Evolutionary conservation across 768 basidiomycete genomes (phyloP), one percentile per base, ranked within the genome.

Genomic region (Daedaleopsis sinensis): DNA sequence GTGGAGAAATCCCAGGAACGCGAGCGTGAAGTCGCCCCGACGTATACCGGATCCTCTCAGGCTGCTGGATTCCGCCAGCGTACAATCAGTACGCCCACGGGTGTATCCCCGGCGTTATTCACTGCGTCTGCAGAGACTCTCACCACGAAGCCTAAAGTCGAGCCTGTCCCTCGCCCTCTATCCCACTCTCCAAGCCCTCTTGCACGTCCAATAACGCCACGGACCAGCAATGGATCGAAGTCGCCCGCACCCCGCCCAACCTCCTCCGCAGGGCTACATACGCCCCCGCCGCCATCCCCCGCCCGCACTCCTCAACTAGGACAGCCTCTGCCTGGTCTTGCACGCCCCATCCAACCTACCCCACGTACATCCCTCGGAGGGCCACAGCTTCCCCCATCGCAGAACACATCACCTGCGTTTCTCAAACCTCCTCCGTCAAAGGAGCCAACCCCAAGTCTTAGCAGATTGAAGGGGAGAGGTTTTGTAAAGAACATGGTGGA

Each of bases 401-500:
- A 72, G 16, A 76, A 77, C 21, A 72, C 81, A 32, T 84, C 89
- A 5, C 82, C 85, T 18, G 84, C 82, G 5, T 88, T 91, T 70
- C 75, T 87, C 27, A 86, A 83, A 48, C 76, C 79, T 2, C 75
- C 83, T 10, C 70, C 80, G 4, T 72, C 79, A 54, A 93, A 93
- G 70, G 91, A 91, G 48, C 84, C 84, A 4, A 91, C 91, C 1
- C 93, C 93, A 0, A 93, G 90, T 71, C 84, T 94, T 36, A 93
- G 90, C 62, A 78, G 91, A 61, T 74, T 94, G 18, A 87, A 93
- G 68, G 93, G 93, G 19, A 86, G 93, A 43, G 93, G 93, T 5
- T 93, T 94, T 69, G 93, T 94, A 2, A 88, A 91, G 72, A 91
- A 82, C 63, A 86, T 92, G 77, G 88, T 94, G 37, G 87, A 89